A percentile compares a stretch with the other conserved stretches of the same genome.
Evolutionary conservation across 2,329 filamentous ascomycete species (phyloP).

Genomic region (Colletotrichum graminicola): DNA sequence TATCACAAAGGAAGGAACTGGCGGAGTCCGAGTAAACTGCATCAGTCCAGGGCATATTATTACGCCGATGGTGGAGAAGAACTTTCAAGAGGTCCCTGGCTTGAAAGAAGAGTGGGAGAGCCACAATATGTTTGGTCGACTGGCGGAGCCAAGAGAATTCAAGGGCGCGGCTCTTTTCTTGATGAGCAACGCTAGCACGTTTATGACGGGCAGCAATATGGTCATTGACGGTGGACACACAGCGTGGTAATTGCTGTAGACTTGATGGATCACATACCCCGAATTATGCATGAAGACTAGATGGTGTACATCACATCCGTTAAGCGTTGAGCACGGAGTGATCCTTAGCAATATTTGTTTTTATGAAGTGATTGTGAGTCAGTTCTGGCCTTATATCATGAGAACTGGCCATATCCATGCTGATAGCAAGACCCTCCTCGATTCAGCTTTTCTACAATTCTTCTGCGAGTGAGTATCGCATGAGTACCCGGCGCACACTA

Average conservation of each 20-base stretch:
- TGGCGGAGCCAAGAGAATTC: constrained; percentile 70
- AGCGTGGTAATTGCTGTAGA: constrained; percentile 58
- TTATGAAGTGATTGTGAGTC: background rate
- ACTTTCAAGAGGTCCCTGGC: constrained; percentile 77
- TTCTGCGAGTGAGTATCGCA: too few relatives aligned
- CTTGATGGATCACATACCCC: background rate
- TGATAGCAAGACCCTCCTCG: too few relatives aligned
- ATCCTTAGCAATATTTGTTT: background rate
- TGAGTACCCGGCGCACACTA: too few relatives aligned
- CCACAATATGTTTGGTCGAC: constrained; percentile 78
- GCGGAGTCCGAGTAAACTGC: constrained; percentile 72
- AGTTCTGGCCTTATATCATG: background rate
- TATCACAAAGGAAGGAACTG: constrained; percentile 51
- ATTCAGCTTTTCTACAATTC: too few relatives aligned
- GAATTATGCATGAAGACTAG: background rate
- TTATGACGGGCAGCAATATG: constrained; percentile 71
- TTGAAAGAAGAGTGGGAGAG: constrained; percentile 71
- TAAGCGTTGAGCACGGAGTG: background rate
- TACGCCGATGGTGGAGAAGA: constrained; percentile 78
- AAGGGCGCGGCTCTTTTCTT: constrained; percentile 72
- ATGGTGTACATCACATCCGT: too few relatives aligned
- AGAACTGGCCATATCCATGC: background rate
- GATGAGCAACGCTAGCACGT: constrained; percentile 71
- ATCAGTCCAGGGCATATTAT: constrained; percentile 55
- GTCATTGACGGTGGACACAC: constrained; percentile 69